Conservation (phyloP, 345 rosid species). For the Mallotus nudiflorus region DNA sequence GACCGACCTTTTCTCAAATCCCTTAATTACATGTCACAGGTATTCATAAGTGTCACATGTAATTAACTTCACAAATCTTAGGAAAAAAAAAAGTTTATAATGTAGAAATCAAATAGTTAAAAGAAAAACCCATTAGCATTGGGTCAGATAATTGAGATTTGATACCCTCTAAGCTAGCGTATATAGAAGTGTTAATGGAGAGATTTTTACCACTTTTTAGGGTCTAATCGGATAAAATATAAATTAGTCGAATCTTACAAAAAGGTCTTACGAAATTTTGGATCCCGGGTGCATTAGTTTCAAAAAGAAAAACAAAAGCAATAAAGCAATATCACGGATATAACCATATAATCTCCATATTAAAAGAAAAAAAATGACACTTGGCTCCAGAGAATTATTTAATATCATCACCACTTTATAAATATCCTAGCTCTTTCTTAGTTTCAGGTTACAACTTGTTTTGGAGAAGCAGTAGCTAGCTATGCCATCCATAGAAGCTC, state of each 20-base stretch:
- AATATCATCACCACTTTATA: background rate
- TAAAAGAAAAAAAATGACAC: background rate
- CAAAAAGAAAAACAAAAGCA: background rate
- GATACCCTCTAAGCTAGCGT: too few species aligned
- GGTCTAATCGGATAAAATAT: too few species aligned
- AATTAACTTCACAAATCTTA: background rate
- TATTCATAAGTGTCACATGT: background rate
- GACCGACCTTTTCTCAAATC: background rate
- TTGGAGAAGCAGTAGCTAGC: too few species aligned
- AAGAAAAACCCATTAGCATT: too few species aligned
- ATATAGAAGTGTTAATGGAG: too few species aligned
- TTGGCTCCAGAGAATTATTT: background rate
- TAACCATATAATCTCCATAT: background rate
- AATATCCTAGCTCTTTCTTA: background rate
- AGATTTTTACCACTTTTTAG: too few species aligned
- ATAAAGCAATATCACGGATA: background rate
- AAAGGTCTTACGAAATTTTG: too few species aligned
- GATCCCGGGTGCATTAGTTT: too few species aligned
- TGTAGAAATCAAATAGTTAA: background rate
- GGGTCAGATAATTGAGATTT: too few species aligned
- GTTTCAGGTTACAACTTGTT: background rate
- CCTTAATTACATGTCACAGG: background rate
- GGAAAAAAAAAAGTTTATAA: background rate
- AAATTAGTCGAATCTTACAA: too few species aligned
- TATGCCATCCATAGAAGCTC: constrained; percentile 30